phyloP scores from a whole-genome alignment of 306 rosid species.

The Rosa rugosa region DNA sequence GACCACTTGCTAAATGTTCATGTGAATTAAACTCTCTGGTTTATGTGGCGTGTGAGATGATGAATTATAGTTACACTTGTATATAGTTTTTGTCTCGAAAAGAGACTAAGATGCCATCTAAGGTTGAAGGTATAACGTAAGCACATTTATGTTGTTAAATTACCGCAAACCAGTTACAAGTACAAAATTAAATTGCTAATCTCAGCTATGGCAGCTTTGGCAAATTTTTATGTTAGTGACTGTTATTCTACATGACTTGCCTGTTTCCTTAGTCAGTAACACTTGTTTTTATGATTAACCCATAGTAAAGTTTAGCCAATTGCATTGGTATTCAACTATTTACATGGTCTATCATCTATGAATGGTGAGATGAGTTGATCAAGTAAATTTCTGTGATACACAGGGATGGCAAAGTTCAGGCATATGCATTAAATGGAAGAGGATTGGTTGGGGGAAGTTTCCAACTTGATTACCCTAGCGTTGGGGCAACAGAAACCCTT shows the following conservation, averaged over 20 bases:
- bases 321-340: background rate
- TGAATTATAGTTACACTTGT: too few species aligned
- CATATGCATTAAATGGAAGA: conserved; percentile 31
- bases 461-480: conserved; percentile 37
- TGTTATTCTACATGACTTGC: background rate
- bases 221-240: too few species aligned
- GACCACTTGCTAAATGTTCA: too few species aligned
- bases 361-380: background rate
- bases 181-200: too few species aligned
- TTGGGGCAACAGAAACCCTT: conserved; percentile 44
- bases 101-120: too few species aligned
- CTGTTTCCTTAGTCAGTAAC: background rate
- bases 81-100: too few species aligned
- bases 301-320: background rate
- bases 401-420: conserved; percentile 39
- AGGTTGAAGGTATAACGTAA: too few species aligned
- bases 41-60: too few species aligned
- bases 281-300: background rate
- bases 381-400: background rate
- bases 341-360: background rate
- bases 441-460: conserved; percentile 37
- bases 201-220: too few species aligned
- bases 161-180: too few species aligned
- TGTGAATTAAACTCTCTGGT: too few species aligned
- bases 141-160: too few species aligned